Percentiles rank a stretch among this genome's conserved stretches.
These are phyloP conservation scores for Arabidopsis thaliana DNA, from an alignment of 345 rosid genomes.

Conservation along the genomic window DNA sequence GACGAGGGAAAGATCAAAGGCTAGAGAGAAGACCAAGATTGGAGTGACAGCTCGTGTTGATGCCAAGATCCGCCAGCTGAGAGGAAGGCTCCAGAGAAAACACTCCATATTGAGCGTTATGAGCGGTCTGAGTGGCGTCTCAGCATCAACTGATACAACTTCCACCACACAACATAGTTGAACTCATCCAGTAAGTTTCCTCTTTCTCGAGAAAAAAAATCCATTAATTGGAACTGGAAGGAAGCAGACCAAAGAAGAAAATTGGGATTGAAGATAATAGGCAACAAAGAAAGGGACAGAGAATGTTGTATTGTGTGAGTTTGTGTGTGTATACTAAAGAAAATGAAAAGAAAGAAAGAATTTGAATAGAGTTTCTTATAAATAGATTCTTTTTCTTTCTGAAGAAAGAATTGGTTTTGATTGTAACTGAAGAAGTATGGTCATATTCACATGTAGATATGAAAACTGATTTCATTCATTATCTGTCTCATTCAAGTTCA, in stretches of 20 bases:
- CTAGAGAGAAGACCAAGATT: slow-evolving; percentile 54
- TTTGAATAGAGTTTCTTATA: slow-evolving; percentile 24
- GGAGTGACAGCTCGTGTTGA: slow-evolving; percentile 78
- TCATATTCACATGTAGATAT: slow-evolving; percentile 35
- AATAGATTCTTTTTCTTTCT: slow-evolving; percentile 10
- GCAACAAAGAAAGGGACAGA: slow-evolving; percentile 21
- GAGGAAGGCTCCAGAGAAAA: slow-evolving; percentile 42
- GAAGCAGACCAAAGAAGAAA: slow-evolving; percentile 13
- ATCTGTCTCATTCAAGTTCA: slow-evolving; percentile 31
- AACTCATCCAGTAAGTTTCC: slow-evolving; percentile 27
- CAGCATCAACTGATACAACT: slow-evolving; percentile 44
- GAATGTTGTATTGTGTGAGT: slow-evolving; percentile 27
- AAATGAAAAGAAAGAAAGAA: not conserved
- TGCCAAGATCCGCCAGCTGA: slow-evolving; percentile 48
- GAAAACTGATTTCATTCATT: slow-evolving; percentile 22
- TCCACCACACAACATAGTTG: slow-evolving; percentile 41
- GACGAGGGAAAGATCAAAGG: slow-evolving; percentile 60
- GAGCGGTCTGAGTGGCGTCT: slow-evolving; percentile 41
- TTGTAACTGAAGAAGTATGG: slow-evolving; percentile 31
- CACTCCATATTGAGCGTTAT: slow-evolving; percentile 41
- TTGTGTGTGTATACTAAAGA: slow-evolving; percentile 32
- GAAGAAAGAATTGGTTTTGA: slow-evolving; percentile 1
- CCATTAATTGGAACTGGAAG: not conserved
- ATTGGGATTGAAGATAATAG: slow-evolving; percentile 18
- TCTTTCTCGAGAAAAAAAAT: not conserved